Evolutionary conservation across 208 protist species (phyloP), one percentile per base, ranked within the genome.

Genomic region (Angomonas ambiguus): DNA sequence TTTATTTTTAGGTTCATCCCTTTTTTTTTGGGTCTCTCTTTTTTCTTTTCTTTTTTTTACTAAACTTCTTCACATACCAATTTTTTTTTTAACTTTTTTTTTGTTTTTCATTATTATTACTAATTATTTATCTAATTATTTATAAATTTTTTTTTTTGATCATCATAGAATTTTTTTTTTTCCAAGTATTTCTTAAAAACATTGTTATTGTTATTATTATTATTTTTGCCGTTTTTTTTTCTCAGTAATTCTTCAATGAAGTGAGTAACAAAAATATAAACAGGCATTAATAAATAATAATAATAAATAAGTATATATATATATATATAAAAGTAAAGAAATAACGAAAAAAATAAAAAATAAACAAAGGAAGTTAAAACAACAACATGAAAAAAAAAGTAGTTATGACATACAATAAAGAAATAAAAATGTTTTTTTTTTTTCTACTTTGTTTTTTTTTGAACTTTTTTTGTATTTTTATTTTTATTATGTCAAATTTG

Each of bases 21-120:
- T 1, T 38, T 71, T 62, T 65, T 58, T 65, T 65, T 41, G 25
- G 45, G 18, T 34, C 64, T 49, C 38, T 72, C 2, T 34, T 27
- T 30, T 8, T 22, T 41, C 2, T 6, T 0, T 71, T n/a, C n/a
- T n/a, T n/a, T n/a, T n/a, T n/a, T n/a, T n/a, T n/a, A n/a, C n/a
- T 48, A 62, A 42, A 13, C 2, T 53, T 57, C 61, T 35, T 24
- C 30, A 31, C 42, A 32, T 49, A 27, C 6, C 60, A 32, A 35
- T 25, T 20, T 31, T n/a, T 48, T 56, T 62, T 24, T 56, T 57
- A 65, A 62, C 24, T 65, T 32, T 22, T 22, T 63, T 56, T 63
- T 0, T 20, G 27, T 70, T n/a, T 8, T 11, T 48, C 27, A 10
- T n/a, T 38, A 34, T 42, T 42, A 18, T 53, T 42, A 45, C 27